Evolutionary conservation across 2,329 filamentous ascomycete species (phyloP).

Genomic region (Penicillium oxalicum): DNA sequence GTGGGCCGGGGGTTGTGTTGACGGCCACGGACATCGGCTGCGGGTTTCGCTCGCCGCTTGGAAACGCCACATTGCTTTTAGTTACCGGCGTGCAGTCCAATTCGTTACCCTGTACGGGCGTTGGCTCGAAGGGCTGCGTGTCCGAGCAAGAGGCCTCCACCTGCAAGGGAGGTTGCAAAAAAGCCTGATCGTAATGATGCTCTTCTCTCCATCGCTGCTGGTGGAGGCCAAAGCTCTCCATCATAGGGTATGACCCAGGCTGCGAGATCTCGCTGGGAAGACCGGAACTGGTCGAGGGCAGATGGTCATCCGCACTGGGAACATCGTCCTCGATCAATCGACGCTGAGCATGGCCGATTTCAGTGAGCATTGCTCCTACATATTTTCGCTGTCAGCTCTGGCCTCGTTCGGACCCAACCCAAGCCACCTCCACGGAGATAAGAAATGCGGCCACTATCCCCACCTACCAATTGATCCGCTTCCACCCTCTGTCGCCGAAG

Average conservation of each 20-base stretch:
- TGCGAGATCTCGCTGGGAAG: constrained; percentile 15
- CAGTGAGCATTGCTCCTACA: constrained; percentile 29
- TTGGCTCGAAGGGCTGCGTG: constrained; percentile 8
- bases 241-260: constrained; percentile 13
- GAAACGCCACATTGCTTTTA: constrained; percentile 2
- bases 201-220: constrained; percentile 1
- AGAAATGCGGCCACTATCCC: not conserved
- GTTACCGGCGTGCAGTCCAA: constrained; percentile 5
- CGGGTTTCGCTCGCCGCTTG: not conserved
- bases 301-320: constrained; percentile 10
- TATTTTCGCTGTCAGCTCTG: not conserved
- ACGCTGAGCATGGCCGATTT: constrained; percentile 31
- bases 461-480: constrained; percentile 28
- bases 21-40: not conserved
- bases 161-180: not conserved
- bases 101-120: constrained; percentile 5
- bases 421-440: too few relatives aligned
- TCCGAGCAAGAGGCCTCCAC: constrained; percentile 1
- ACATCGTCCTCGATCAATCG: constrained; percentile 27
- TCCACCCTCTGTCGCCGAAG: constrained; percentile 18
- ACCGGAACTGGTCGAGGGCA: constrained; percentile 11
- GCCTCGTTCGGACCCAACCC: too few relatives aligned
- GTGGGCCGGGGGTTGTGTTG: not conserved
- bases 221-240: constrained; percentile 1
- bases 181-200: not conserved